Conservation (phyloP, 331 rosid genomes). For the Quercus tomentella region DNA sequence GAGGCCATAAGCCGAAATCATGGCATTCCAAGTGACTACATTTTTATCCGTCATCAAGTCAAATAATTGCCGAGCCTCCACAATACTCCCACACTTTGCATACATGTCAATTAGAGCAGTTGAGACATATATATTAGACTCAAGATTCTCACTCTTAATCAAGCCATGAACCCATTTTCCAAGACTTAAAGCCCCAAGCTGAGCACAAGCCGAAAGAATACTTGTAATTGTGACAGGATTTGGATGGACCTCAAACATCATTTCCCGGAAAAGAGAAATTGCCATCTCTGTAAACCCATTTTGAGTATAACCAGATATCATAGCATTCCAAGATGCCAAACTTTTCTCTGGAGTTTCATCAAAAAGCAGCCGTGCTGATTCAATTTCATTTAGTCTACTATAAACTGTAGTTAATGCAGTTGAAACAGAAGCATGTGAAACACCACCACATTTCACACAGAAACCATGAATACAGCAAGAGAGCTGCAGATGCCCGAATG, state of each 20-base stretch:
- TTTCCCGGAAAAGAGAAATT: slow-evolving; percentile 73
- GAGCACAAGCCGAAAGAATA: slow-evolving; percentile 94
- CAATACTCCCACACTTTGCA: slow-evolving; percentile 85
- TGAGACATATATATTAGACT: slow-evolving; percentile 68
- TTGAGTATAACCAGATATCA: slow-evolving; percentile 92
- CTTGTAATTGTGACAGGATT: slow-evolving; percentile 77
- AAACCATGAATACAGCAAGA: slow-evolving; percentile 56
- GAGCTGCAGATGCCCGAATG: slow-evolving; percentile 66
- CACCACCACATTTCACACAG: slow-evolving; percentile 59
- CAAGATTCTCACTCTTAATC: slow-evolving; percentile 64
- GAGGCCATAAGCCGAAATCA: slow-evolving; percentile 94
- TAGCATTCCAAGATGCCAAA: slow-evolving; percentile 87
- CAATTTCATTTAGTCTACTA: slow-evolving; percentile 69
- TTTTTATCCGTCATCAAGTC: slow-evolving; percentile 70
- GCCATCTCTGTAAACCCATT: slow-evolving; percentile 82
- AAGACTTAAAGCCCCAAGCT: slow-evolving; percentile 78
- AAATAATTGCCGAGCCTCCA: slow-evolving; percentile 69
- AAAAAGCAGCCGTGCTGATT: slow-evolving; percentile 65
- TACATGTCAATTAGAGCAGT: slow-evolving; percentile 92
- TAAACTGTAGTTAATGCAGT: slow-evolving; percentile 76
- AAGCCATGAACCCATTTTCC: slow-evolving; percentile 86
- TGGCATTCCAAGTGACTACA: slow-evolving; percentile 89
- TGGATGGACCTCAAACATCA: slow-evolving; percentile 64
- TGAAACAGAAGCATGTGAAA: slow-evolving; percentile 62
- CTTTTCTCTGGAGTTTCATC: slow-evolving; percentile 78